Conservation (phyloP, 305 asterid genomes). For the Lippia alba region DNA sequence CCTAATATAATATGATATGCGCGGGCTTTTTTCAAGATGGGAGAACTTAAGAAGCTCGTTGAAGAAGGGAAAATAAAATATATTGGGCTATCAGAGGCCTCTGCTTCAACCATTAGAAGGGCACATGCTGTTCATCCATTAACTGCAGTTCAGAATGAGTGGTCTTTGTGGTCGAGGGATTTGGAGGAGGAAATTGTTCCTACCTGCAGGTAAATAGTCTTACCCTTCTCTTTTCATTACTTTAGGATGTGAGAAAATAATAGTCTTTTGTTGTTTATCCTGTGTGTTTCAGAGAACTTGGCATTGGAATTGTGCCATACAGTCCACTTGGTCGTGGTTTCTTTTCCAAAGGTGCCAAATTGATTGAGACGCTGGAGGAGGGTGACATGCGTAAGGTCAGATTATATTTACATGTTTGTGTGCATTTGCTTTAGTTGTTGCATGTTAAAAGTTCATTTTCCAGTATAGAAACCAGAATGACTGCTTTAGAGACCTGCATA, state of each 20-base stretch:
- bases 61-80: conserved; percentile 83
- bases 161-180: conserved; percentile 89
- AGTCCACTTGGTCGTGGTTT: conserved; percentile 91
- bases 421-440: too few species aligned
- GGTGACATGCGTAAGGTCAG: conserved; percentile 74
- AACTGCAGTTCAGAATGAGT: conserved; percentile 75
- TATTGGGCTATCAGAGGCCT: conserved; percentile 79
- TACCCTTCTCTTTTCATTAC: not conserved
- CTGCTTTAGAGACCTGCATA: not conserved
- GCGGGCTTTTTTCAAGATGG: conserved; percentile 45
- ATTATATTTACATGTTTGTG: not conserved
- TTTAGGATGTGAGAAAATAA: too few species aligned
- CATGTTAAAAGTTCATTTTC: not conserved
- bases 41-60: conserved; percentile 75
- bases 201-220: conserved; percentile 60
- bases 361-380: conserved; percentile 56
- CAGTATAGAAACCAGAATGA: not conserved
- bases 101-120: conserved; percentile 77
- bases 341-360: conserved; percentile 62
- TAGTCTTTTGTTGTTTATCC: too few species aligned
- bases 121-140: conserved; percentile 89
- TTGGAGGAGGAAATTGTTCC: conserved; percentile 72
- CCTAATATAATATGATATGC: not conserved
- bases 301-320: conserved; percentile 80
- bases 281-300: conserved; percentile 67